Percentiles rank a stretch among this genome's conserved stretches.
Evolutionary conservation across 495 filamentous ascomycete genomes (phyloP).

Genomic region (Wilcoxina mikolae): DNA sequence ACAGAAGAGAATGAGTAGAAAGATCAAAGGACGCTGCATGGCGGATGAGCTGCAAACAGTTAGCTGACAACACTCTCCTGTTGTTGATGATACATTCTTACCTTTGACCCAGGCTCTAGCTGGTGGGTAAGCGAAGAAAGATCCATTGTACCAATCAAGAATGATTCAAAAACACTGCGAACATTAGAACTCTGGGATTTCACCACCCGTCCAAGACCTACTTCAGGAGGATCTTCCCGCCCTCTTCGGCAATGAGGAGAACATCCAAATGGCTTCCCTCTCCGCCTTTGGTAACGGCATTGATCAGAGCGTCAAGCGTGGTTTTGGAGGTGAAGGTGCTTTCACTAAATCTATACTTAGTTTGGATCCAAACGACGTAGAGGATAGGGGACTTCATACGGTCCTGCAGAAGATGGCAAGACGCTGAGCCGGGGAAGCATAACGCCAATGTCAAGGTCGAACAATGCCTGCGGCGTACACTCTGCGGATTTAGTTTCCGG

Average conservation of each 20-base stretch:
- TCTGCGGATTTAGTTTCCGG: conserved; percentile 16
- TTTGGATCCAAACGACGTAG: background rate
- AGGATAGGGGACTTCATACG: conserved; percentile 11
- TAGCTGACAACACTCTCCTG: conserved; percentile 9
- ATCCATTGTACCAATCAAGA: conserved; percentile 55
- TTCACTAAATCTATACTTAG: conserved; percentile 13
- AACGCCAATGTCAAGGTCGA: conserved; percentile 26
- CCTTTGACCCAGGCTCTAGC: conserved; percentile 21
- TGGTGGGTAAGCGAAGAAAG: conserved; percentile 25
- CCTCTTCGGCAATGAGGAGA: conserved; percentile 59
- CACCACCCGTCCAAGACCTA: conserved; percentile 1
- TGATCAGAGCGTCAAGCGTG: conserved; percentile 28
- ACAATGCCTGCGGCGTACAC: conserved; percentile 25
- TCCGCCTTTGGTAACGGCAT: conserved; percentile 22
- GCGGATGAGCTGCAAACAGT: conserved; percentile 35
- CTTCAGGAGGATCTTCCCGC: conserved; percentile 59
- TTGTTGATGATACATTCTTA: conserved; percentile 33
- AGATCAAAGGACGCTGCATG: conserved; percentile 60
- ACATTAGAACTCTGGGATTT: background rate
- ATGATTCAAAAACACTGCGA: conserved; percentile 69
- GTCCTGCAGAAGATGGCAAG: conserved; percentile 22
- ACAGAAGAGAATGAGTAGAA: conserved; percentile 62
- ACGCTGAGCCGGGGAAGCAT: conserved; percentile 27
- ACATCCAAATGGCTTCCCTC: conserved; percentile 46
- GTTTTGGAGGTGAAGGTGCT: conserved; percentile 28